phyloP scores from a whole-genome alignment of 441 rosid genomes.

The Brassica balearica region DNA sequence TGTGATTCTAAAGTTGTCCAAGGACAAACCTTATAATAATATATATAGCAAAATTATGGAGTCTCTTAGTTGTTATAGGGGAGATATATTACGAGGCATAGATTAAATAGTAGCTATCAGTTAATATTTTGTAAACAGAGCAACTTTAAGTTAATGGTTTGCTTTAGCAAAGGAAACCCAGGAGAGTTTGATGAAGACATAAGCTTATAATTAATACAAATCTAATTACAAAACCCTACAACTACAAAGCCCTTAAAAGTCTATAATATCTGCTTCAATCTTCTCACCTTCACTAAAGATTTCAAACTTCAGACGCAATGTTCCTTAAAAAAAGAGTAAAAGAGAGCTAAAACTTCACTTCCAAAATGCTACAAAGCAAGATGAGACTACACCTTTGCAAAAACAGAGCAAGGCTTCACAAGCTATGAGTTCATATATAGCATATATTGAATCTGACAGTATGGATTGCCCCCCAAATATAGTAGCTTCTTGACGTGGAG shows the following conservation, averaged over 20 bases:
- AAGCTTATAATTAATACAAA: slow-evolving; percentile 26
- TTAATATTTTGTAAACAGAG: slow-evolving; percentile 46
- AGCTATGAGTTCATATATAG: slow-evolving; percentile 26
- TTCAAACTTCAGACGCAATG: slow-evolving; percentile 18
- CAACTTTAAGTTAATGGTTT: slow-evolving; percentile 57
- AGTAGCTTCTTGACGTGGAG: slow-evolving; percentile 32
- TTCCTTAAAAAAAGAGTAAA: neutral
- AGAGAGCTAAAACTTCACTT: slow-evolving; percentile 32
- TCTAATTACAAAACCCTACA: slow-evolving; percentile 33
- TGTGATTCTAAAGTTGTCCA: slow-evolving; percentile 36
- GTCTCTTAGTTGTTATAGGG: neutral
- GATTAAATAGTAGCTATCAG: slow-evolving; percentile 1
- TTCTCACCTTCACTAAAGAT: slow-evolving; percentile 2
- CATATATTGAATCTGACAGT: slow-evolving; percentile 20
- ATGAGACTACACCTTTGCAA: slow-evolving; percentile 24
- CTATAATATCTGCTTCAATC: slow-evolving; percentile 26
- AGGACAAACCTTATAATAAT: slow-evolving; percentile 18
- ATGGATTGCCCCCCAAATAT: neutral
- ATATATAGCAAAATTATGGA: slow-evolving; percentile 5
- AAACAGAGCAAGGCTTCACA: slow-evolving; percentile 36
- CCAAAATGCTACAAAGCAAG: slow-evolving; percentile 26
- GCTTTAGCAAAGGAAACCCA: slow-evolving; percentile 51
- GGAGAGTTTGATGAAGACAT: slow-evolving; percentile 34
- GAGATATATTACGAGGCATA: neutral
- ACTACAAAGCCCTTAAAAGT: slow-evolving; percentile 18